Evolutionary conservation across 2,329 filamentous ascomycete genomes (phyloP).

Genomic region (Helminthosporium solani): DNA sequence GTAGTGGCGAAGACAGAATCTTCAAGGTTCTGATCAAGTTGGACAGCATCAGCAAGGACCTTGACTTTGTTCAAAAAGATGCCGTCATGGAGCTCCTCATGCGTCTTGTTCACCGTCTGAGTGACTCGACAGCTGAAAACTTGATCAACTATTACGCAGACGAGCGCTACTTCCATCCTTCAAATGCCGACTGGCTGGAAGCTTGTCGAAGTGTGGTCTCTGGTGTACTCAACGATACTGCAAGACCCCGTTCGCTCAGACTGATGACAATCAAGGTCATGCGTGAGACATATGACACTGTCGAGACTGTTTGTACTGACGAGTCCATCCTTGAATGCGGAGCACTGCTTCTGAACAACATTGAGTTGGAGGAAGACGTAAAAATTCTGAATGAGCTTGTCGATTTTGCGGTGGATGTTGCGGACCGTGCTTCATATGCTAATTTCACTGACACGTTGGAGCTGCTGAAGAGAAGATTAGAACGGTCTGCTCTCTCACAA

Average conservation of each 20-base stretch:
- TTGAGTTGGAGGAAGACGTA: conserved; percentile 64
- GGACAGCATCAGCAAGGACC: conserved; percentile 28
- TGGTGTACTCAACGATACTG: conserved; percentile 63
- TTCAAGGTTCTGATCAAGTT: conserved; percentile 31
- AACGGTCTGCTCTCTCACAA: conserved; percentile 15
- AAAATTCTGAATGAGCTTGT: conserved; percentile 65
- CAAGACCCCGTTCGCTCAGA: conserved; percentile 62
- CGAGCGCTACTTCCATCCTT: conserved; percentile 70
- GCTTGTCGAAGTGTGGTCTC: conserved; percentile 63
- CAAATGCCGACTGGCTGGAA: conserved; percentile 66
- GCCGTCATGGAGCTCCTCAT: conserved; percentile 68
- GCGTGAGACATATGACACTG: conserved; percentile 51
- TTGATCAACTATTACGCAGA: conserved; percentile 69
- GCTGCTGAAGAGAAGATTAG: conserved; percentile 47
- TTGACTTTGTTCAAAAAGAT: conserved; percentile 63
- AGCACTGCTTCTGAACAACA: conserved; percentile 60
- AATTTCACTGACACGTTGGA: conserved; percentile 54
- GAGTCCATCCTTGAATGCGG: conserved; percentile 61
- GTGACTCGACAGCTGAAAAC: conserved; percentile 63
- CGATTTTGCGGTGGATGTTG: conserved; percentile 64
- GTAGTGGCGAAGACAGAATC: conserved; percentile 25
- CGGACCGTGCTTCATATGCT: conserved; percentile 58
- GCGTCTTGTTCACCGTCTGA: conserved; percentile 61
- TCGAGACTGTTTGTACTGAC: conserved; percentile 58
- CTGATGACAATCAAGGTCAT: conserved; percentile 63